phyloP scores from a whole-genome alignment of 2,329 filamentous ascomycete genomes.

The Metarhizium album region DNA sequence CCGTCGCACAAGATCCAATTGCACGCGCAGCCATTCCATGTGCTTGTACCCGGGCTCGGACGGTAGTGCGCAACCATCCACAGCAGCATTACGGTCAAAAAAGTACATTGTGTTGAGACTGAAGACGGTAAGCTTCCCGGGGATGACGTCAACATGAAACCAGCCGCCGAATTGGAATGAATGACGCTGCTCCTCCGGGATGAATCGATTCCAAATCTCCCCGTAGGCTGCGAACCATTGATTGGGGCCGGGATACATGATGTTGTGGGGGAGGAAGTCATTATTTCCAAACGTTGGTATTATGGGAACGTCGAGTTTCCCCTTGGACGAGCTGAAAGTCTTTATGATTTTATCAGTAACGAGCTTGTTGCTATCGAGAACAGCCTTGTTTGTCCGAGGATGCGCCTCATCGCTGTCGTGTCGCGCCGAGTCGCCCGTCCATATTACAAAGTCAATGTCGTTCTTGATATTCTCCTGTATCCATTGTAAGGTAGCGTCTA shows the following conservation, averaged over 20 bases:
- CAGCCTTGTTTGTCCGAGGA: conserved; percentile 64
- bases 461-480: conserved; percentile 67
- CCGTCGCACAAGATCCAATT: conserved; percentile 71
- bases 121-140: conserved; percentile 74
- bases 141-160: conserved; percentile 90
- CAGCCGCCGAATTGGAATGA: conserved; percentile 87
- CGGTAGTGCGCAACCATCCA: conserved; percentile 73
- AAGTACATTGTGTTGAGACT: conserved; percentile 96
- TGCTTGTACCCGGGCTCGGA: conserved; percentile 86
- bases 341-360: conserved; percentile 68
- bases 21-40: conserved; percentile 89
- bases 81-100: conserved; percentile 84
- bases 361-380: conserved; percentile 66
- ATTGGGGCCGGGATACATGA: conserved; percentile 77
- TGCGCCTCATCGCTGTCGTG: conserved; percentile 79
- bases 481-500: conserved; percentile 88
- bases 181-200: conserved; percentile 85
- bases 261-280: conserved; percentile 94
- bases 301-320: conserved; percentile 59
- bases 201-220: conserved; percentile 74
- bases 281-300: conserved; percentile 94
- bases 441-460: conserved; percentile 78
- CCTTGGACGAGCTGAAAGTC: conserved; percentile 54
- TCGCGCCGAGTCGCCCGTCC: conserved; percentile 83
- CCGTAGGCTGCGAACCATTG: conserved; percentile 70